A percentile compares a stretch with the other conserved stretches of the same genome.
Evolutionary conservation across 495 filamentous ascomycete genomes (phyloP).

Genomic region (Penicillium cinerascens): DNA sequence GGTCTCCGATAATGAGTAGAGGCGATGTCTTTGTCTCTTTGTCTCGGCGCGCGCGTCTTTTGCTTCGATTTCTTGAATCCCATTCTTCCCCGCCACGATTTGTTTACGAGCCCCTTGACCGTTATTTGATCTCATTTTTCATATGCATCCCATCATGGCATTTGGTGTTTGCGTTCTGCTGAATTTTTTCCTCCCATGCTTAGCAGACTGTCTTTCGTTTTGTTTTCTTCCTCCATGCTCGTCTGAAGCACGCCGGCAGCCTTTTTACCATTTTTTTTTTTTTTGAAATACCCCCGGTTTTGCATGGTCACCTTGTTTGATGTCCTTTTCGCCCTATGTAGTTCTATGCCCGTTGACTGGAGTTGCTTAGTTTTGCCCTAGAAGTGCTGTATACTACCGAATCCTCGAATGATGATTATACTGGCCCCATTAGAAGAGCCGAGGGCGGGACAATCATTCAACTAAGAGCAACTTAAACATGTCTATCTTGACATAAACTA

Average conservation of each 20-base stretch:
- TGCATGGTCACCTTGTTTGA: slow-evolving; percentile 9
- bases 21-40: background rate
- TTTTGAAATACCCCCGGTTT: slow-evolving; percentile 23
- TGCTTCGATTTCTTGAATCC: background rate
- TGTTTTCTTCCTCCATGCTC: slow-evolving; percentile 2
- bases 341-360: slow-evolving; percentile 16
- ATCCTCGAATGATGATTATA: slow-evolving; percentile 2
- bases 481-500: background rate
- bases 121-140: slow-evolving; percentile 12
- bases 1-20: slow-evolving; percentile 38
- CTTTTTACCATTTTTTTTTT: background rate
- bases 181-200: background rate
- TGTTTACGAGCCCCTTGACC: slow-evolving; percentile 15
- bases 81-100: slow-evolving; percentile 9
- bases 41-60: no score
- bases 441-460: background rate
- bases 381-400: slow-evolving; percentile 39
- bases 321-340: slow-evolving; percentile 20
- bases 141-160: slow-evolving; percentile 30
- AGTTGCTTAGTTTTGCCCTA: slow-evolving; percentile 23
- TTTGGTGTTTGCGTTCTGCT: slow-evolving; percentile 21
- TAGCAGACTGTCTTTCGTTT: slow-evolving; percentile 4
- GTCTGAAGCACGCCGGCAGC: background rate
- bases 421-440: background rate
- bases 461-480: background rate